Evolutionary conservation across 2,329 filamentous ascomycete species (phyloP).

Genomic region (Colletotrichum magnum): DNA sequence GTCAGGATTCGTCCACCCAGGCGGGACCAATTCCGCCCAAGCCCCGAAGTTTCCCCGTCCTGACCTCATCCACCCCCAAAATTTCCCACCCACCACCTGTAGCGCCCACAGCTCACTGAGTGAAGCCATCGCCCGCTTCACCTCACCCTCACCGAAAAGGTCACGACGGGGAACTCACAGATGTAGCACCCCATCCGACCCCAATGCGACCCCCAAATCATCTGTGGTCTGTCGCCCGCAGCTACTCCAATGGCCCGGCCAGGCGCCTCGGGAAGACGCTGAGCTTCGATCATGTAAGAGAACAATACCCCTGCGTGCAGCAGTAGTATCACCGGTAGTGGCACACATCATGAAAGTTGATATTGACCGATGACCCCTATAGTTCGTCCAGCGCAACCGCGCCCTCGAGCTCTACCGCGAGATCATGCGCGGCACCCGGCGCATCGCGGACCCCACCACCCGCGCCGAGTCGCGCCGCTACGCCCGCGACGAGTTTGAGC

Average conservation of each 20-base stretch:
- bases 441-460: constrained; percentile 65
- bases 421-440: constrained; percentile 68
- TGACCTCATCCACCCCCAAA: constrained; percentile 39
- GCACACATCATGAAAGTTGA: not conserved
- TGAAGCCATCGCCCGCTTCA: constrained; percentile 4
- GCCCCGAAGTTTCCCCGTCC: constrained; percentile 36
- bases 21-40: not conserved
- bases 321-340: not conserved
- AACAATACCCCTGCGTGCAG: constrained; percentile 22
- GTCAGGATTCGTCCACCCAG: not conserved
- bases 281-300: constrained; percentile 71
- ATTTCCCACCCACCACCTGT: constrained; percentile 8
- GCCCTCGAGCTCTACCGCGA: constrained; percentile 71
- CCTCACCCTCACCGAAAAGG: constrained; percentile 4
- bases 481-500: constrained; percentile 73
- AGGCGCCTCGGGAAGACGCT: constrained; percentile 60
- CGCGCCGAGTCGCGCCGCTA: constrained; percentile 69
- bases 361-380: not conserved
- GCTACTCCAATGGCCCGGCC: constrained; percentile 53
- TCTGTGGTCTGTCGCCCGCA: constrained; percentile 46
- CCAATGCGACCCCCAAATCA: constrained; percentile 28
- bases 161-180: not conserved
- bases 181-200: constrained; percentile 25
- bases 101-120: not conserved
- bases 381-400: constrained; percentile 73